Evolutionary conservation across 2,329 filamentous ascomycete species (phyloP).

Genomic region (Aspergillus neoniger): DNA sequence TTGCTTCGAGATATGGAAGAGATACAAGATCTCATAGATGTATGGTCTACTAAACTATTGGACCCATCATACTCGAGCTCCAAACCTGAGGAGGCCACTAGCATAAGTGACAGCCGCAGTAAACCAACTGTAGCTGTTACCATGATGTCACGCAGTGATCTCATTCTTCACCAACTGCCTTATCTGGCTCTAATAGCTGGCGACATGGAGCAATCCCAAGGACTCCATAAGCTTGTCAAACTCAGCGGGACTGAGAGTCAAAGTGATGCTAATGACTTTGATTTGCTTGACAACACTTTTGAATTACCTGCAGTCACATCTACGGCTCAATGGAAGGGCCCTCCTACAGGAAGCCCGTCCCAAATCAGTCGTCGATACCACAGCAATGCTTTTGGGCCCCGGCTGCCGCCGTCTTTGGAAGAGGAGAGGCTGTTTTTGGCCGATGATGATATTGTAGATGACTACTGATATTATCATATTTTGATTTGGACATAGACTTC

Average conservation of each 20-base stretch:
- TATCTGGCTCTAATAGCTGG: constrained; percentile 71
- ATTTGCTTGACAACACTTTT: background rate
- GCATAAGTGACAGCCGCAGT: constrained; percentile 6
- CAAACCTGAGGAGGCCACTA: background rate
- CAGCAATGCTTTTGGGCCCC: constrained; percentile 24
- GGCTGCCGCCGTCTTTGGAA: constrained; percentile 32
- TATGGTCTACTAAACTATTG: constrained; percentile 41
- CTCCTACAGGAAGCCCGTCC: background rate
- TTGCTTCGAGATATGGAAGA: constrained; percentile 84
- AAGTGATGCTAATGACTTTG: background rate
- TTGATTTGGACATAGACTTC: background rate
- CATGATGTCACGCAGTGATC: constrained; percentile 40
- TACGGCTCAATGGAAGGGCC: background rate
- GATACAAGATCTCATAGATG: constrained; percentile 65
- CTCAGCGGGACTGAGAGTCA: background rate
- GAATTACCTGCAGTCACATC: constrained; percentile 15
- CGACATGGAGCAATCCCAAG: constrained; percentile 46
- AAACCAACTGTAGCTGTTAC: constrained; percentile 21
- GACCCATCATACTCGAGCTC: constrained; percentile 34
- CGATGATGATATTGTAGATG: constrained; percentile 83
- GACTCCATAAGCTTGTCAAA: constrained; percentile 66
- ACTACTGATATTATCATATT: constrained; percentile 32
- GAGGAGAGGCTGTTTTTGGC: constrained; percentile 71
- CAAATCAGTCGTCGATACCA: constrained; percentile 19
- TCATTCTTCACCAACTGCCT: constrained; percentile 77